Conservation (phyloP, 129 eudicot genomes). For the Glebionis coronaria region DNA sequence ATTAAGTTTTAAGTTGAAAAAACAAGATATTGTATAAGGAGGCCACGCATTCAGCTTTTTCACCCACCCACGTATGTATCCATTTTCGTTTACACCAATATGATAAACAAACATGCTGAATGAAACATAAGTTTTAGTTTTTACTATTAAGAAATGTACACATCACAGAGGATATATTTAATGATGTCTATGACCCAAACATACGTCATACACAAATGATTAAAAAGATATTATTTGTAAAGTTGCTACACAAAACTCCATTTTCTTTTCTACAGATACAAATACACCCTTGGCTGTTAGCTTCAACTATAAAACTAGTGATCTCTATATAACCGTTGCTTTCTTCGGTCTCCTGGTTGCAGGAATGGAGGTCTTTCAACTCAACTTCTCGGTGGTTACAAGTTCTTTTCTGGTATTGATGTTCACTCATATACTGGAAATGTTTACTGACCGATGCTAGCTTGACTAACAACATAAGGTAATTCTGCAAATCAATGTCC, state of each 20-base stretch:
- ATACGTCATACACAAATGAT: too few relatives aligned
- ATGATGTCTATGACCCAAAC: too few relatives aligned
- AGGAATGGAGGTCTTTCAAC: conserved; percentile 37
- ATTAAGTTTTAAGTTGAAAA: background rate
- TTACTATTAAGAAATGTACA: too few relatives aligned
- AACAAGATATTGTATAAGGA: background rate
- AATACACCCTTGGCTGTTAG: conserved; percentile 41
- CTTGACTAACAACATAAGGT: conserved; percentile 27
- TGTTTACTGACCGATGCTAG: conserved; percentile 31
- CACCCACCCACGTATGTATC: background rate
- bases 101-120: too few relatives aligned
- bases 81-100: too few relatives aligned
- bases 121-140: too few relatives aligned
- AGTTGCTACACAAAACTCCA: too few relatives aligned
- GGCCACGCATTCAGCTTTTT: background rate
- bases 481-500: background rate
- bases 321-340: conserved; percentile 29
- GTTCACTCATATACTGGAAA: conserved; percentile 26
- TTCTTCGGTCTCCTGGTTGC: conserved; percentile 34
- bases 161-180: too few relatives aligned
- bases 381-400: conserved; percentile 21
- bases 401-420: conserved; percentile 22
- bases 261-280: too few relatives aligned
- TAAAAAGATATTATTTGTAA: too few relatives aligned
- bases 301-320: conserved; percentile 34